Evolutionary conservation across 192 early-diverging fungal genomes (phyloP).

Genomic region (Podochytrium sp.): DNA sequence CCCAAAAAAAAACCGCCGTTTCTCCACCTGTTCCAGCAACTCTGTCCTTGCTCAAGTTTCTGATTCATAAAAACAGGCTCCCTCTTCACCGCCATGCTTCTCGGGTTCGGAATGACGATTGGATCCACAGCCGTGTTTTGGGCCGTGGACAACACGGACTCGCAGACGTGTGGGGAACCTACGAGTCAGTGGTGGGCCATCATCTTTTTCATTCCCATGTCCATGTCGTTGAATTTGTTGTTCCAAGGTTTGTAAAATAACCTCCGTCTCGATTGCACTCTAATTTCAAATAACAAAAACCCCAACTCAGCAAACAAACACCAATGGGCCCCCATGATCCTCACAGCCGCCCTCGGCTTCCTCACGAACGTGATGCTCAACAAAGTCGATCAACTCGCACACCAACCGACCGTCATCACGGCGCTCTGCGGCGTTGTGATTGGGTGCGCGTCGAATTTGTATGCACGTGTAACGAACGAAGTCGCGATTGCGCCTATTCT

Average conservation of each 20-base stretch:
- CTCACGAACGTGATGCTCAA: slow-evolving; percentile 66
- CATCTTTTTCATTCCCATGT: slow-evolving; percentile 59
- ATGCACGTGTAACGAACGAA: slow-evolving; percentile 73
- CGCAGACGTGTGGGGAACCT: not conserved
- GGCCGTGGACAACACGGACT: not conserved
- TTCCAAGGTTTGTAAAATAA: slow-evolving; percentile 52
- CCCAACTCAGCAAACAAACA: not conserved
- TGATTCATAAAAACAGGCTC: no score
- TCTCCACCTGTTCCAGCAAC: no score
- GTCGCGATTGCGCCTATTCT: slow-evolving; percentile 83
- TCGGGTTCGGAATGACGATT: slow-evolving; percentile 46
- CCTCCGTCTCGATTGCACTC: not conserved
- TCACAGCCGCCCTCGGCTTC: slow-evolving; percentile 73
- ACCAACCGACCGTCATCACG: slow-evolving; percentile 42
- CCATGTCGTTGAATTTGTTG: slow-evolving; percentile 58
- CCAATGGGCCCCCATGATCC: slow-evolving; percentile 75
- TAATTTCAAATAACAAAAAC: slow-evolving; percentile 11
- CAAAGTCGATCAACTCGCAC: slow-evolving; percentile 51
- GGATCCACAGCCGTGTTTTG: slow-evolving; percentile 28
- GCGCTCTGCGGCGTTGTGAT: slow-evolving; percentile 78
- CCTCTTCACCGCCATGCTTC: slow-evolving; percentile 76
- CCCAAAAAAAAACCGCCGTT: no score
- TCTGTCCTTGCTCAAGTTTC: no score
- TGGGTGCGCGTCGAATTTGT: slow-evolving; percentile 75
- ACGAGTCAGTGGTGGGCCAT: slow-evolving; percentile 53